Evolutionary conservation across 768 basidiomycete species (phyloP).

Genomic region (Kwoniella shandongensis): DNA sequence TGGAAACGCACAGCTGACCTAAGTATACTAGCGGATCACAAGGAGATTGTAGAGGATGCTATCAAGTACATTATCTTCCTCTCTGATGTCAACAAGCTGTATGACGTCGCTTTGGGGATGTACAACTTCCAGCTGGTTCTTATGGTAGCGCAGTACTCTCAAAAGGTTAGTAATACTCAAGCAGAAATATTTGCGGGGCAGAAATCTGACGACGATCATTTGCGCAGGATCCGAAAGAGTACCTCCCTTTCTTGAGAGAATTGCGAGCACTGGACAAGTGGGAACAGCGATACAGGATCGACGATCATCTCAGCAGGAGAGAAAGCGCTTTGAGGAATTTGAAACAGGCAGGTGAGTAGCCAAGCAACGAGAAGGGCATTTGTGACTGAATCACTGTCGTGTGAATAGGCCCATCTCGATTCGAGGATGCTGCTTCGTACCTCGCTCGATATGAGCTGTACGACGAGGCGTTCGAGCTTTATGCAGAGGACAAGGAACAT

Average conservation of each 20-base stretch:
- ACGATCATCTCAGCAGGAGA: conserved; percentile 81
- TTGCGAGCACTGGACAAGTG: conserved; percentile 73
- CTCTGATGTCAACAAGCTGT: conserved; percentile 84
- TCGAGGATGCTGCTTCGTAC: conserved; percentile 77
- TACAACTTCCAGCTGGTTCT: conserved; percentile 95
- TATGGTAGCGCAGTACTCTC: conserved; percentile 94
- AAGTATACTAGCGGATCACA: conserved; percentile 56
- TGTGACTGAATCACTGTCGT: no score
- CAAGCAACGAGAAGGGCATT: no score
- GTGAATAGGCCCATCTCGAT: conserved; percentile 65
- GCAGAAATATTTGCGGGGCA: neutral
- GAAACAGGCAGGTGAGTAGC: conserved; percentile 68
- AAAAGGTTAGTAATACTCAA: conserved; percentile 71
- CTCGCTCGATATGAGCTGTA: conserved; percentile 76
- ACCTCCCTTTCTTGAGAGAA: conserved; percentile 92
- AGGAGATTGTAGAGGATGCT: conserved; percentile 85
- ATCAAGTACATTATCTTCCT: conserved; percentile 99
- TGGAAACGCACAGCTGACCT: neutral
- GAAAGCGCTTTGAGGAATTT: conserved; percentile 74
- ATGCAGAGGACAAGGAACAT: conserved; percentile 63
- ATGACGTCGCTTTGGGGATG: conserved; percentile 95
- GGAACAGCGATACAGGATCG: conserved; percentile 86
- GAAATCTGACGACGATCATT: neutral
- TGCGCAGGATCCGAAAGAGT: conserved; percentile 88
- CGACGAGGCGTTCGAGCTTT: conserved; percentile 70